Evolutionary conservation across 805 yeast genomes (phyloP).

Genomic region (Pichia nakasei): DNA sequence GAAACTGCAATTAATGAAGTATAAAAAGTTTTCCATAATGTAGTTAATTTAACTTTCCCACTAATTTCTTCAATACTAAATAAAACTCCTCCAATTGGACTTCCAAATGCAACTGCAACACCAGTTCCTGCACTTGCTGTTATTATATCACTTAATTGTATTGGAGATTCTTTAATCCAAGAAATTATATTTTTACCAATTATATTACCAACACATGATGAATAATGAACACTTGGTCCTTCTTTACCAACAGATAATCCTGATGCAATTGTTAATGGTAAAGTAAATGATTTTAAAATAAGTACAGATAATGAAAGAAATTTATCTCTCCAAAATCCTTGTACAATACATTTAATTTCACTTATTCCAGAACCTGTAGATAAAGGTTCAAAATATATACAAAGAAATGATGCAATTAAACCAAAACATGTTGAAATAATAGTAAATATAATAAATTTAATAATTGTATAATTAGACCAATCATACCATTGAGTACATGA

Average conservation of each 20-base stretch:
- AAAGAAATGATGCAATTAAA: slow-evolving; percentile 55
- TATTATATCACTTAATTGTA: slow-evolving; percentile 47
- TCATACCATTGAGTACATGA: slow-evolving; percentile 72
- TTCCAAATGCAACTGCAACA: slow-evolving; percentile 96
- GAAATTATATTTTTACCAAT: slow-evolving; percentile 45
- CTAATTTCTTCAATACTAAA: slow-evolving; percentile 91
- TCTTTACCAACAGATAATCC: slow-evolving; percentile 95
- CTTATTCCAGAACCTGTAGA: slow-evolving; percentile 98
- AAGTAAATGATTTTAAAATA: slow-evolving; percentile 63
- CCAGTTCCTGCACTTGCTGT: slow-evolving; percentile 97
- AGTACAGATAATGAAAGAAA: slow-evolving; percentile 71
- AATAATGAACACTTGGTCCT: slow-evolving; percentile 97
- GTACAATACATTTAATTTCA: slow-evolving; percentile 88
- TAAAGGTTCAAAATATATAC: slow-evolving; percentile 64
- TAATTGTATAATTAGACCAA: slow-evolving; percentile 42
- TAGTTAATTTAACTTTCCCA: slow-evolving; percentile 58
- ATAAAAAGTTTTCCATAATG: slow-evolving; percentile 87
- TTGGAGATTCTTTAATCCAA: slow-evolving; percentile 36
- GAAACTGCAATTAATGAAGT: slow-evolving; percentile 85
- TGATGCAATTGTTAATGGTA: slow-evolving; percentile 88
- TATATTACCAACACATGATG: slow-evolving; percentile 90
- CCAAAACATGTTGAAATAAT: slow-evolving; percentile 54
- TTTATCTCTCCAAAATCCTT: slow-evolving; percentile 76
- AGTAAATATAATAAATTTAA: slow-evolving; percentile 53
- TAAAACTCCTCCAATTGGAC: slow-evolving; percentile 93